Conservation (phyloP, 257 asterid genomes). For the Fraxinus cuspidata region DNA sequence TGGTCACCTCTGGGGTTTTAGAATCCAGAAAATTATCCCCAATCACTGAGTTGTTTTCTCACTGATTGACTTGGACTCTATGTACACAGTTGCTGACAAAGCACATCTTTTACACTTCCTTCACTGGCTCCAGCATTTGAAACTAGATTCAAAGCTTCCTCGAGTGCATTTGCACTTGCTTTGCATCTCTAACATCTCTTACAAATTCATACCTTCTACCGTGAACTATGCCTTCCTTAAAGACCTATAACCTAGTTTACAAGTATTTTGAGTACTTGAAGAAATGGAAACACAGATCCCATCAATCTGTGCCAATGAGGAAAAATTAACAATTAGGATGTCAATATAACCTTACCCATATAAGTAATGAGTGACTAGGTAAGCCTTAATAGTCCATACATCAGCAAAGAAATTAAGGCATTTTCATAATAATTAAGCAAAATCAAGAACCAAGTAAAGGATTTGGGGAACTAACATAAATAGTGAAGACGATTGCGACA, state of each 20-base stretch:
- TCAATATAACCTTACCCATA: not conserved
- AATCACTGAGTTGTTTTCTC: not conserved
- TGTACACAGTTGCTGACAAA: not conserved
- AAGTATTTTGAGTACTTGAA: slow-evolving; percentile 2
- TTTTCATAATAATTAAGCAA: slow-evolving; percentile 9
- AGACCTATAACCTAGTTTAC: slow-evolving; percentile 11
- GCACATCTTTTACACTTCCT: not conserved
- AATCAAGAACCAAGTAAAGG: slow-evolving; percentile 17
- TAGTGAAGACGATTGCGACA: slow-evolving; percentile 69
- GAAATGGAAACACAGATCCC: slow-evolving; percentile 10
- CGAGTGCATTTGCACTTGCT: not conserved
- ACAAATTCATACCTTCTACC: not conserved
- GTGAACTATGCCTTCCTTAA: not conserved
- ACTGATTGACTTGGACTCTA: not conserved
- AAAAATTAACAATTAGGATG: not conserved
- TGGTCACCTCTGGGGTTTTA: slow-evolving; percentile 1
- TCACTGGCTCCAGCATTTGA: not conserved
- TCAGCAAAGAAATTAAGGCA: slow-evolving; percentile 22
- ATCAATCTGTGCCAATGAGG: not conserved
- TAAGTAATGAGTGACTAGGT: slow-evolving; percentile 5
- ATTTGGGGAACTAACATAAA: slow-evolving; percentile 58
- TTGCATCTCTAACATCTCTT: not conserved
- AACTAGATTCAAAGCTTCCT: not conserved
- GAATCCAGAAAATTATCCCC: not conserved
- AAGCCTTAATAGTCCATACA: slow-evolving; percentile 19